These are phyloP conservation scores for Cladophialophora yegresii DNA, from an alignment of 2,329 filamentous ascomycete species.

Conservation along the genomic window DNA sequence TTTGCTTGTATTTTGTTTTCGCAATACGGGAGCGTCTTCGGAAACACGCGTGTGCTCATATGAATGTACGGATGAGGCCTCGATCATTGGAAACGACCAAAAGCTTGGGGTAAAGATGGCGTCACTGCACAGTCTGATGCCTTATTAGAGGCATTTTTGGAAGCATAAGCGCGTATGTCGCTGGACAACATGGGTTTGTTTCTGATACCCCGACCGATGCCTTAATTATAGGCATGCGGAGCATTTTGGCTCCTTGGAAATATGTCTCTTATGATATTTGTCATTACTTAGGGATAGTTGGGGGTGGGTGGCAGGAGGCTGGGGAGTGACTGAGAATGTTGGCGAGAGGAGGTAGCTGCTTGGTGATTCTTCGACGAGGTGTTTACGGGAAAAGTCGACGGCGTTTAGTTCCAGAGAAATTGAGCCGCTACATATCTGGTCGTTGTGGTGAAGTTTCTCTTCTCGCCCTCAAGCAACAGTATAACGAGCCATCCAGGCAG, in stretches of 20 bases:
- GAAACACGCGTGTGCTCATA: conserved; percentile 20
- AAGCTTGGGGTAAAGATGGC: conserved; percentile 23
- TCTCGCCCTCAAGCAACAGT: neutral
- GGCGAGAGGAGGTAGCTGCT: neutral
- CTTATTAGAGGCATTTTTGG: conserved; percentile 30
- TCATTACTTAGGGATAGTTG: conserved; percentile 23
- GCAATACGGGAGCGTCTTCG: conserved; percentile 9
- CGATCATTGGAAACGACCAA: conserved; percentile 19
- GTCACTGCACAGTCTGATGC: conserved; percentile 27
- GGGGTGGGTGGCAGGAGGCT: neutral
- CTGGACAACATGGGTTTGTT: conserved; percentile 20
- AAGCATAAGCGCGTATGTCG: conserved; percentile 24
- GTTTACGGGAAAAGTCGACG: conserved; percentile 1
- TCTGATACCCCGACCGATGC: conserved; percentile 33
- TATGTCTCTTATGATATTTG: conserved; percentile 30
- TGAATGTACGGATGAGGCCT: conserved; percentile 31
- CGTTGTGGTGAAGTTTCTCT: neutral
- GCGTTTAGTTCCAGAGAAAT: neutral
- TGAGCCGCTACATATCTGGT: neutral
- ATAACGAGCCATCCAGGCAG: neutral
- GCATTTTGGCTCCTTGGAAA: conserved; percentile 32
- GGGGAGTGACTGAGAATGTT: conserved; percentile 2
- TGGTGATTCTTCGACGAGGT: neutral
- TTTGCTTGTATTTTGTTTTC: conserved; percentile 3
- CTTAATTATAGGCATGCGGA: conserved; percentile 33